phyloP scores from a whole-genome alignment of 1,139 yeast genomes.

The Zhuliangozyma blackwelliae region DNA sequence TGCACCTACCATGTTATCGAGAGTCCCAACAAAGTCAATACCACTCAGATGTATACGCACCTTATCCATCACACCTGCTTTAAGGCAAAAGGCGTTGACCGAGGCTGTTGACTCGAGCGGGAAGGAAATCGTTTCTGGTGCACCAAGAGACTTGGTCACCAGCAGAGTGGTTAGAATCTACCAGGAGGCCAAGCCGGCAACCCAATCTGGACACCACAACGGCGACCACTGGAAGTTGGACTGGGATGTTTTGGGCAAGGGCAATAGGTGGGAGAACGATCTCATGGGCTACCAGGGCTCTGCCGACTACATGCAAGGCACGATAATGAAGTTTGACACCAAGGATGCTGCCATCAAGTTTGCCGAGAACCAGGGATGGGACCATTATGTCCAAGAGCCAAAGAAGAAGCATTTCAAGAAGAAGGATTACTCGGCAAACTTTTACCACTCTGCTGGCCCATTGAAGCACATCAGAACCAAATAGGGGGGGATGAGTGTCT shows the following conservation, averaged over 20 bases:
- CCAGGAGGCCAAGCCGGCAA: conserved; percentile 75
- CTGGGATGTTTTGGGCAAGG: conserved; percentile 78
- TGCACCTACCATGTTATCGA: conserved; percentile 18
- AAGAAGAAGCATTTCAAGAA: conserved; percentile 67
- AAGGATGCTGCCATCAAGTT: conserved; percentile 76
- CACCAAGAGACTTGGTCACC: conserved; percentile 62
- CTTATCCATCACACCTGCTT: conserved; percentile 17
- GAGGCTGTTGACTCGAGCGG: conserved; percentile 15
- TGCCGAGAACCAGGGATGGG: conserved; percentile 86
- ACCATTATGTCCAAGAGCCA: conserved; percentile 78
- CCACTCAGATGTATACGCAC: conserved; percentile 15
- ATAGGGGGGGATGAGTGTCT: conserved; percentile 27
- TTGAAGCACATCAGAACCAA: conserved; percentile 82
- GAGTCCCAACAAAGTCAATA: conserved; percentile 15
- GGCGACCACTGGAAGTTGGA: conserved; percentile 69
- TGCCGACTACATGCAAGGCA: conserved; percentile 83
- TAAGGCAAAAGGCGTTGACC: conserved; percentile 14
- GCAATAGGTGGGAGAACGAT: conserved; percentile 87
- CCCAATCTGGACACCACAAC: conserved; percentile 66
- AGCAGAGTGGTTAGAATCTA: conserved; percentile 72
- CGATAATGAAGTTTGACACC: conserved; percentile 69
- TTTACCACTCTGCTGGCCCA: conserved; percentile 65
- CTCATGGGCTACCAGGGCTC: conserved; percentile 82
- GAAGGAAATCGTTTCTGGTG: conserved; percentile 74
- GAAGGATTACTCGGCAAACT: conserved; percentile 74